These are phyloP conservation scores for Brassica nigra DNA, from an alignment of 345 rosid species.

Conservation along the genomic window DNA sequence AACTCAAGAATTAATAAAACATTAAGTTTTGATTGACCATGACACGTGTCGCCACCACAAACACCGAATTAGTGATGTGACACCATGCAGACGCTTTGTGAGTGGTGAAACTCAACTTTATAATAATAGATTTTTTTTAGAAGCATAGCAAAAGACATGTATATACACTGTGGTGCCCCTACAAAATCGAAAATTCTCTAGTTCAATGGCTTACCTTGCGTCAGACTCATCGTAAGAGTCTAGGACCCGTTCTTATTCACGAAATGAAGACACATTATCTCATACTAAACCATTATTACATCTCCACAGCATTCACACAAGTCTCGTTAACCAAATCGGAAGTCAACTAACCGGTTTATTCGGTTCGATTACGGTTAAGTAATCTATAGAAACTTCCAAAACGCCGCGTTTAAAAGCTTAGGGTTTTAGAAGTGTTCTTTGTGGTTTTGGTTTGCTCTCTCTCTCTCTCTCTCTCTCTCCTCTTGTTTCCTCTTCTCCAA, in stretches of 20 bases:
- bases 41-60: no score
- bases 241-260: neutral
- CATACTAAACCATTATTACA: neutral
- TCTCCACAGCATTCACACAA: neutral
- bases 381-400: slow-evolving; percentile 16
- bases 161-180: neutral
- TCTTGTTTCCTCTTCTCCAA: slow-evolving; percentile 37
- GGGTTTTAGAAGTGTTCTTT: slow-evolving; percentile 25
- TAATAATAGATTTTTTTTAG: no score
- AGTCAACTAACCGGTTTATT: slow-evolving; percentile 9
- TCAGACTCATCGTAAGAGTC: neutral
- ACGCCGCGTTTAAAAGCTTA: slow-evolving; percentile 3
- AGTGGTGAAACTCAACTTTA: no score
- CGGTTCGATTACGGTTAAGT: neutral
- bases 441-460: slow-evolving; percentile 31
- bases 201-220: neutral
- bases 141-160: neutral
- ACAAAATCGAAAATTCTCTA: neutral
- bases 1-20: no score
- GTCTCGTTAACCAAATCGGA: neutral
- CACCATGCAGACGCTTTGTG: no score
- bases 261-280: neutral
- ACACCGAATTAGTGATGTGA: no score
- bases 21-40: no score
- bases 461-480: neutral